Base-by-base conservation (phyloP, 306 rosid species). In the Cucumis melo region DNA sequence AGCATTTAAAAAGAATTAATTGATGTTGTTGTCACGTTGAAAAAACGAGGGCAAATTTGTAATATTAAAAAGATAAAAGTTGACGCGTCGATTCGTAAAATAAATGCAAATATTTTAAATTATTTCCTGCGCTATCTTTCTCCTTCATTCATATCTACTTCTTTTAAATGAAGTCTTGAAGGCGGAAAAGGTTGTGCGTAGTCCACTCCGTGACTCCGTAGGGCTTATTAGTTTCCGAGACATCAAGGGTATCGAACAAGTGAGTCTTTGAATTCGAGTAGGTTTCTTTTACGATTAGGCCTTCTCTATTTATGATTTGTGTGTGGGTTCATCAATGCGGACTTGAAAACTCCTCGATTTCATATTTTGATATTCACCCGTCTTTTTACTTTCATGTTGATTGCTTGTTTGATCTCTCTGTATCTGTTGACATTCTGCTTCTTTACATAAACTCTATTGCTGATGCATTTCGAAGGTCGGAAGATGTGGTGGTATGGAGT, bases 161-260 rank as follows among this genome's bases (percentile, higher is more conserved):
- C 36, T 32, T 32, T 32, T 38, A 5, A 5, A 38, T 38, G 41
- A 10, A 42, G 48, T 42, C 10, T 42, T 32, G 36, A 32, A 32
- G 36, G 36, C 5, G 36, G 3, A 32, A 32, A 32, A 3, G 36
- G 36, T 32, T 32, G 36, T 32, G 36, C 3, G 36, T 32, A 3
- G 5, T 32, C 3, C 5, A 32, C 5, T 2, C 36, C 36, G 36
- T 32, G 5, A 32, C 5, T 32, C 36, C 36, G 36, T 32, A 32
- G 36, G 36, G 36, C 9, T 0, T 11, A 42, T 0, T 11, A 42
- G 48, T 11, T 42, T 42, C 3, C 13, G 3, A 1, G 56, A 16
- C 55, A 1, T 16, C 9, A 20, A 51, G 56, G 56, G 1, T 16
- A 17, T 51, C 29, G 29, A 74, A 86, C 77, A 79, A 86, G 98